Conservation (phyloP, 2,329 filamentous ascomycete genomes). For the Clarireedia monteithiana region DNA sequence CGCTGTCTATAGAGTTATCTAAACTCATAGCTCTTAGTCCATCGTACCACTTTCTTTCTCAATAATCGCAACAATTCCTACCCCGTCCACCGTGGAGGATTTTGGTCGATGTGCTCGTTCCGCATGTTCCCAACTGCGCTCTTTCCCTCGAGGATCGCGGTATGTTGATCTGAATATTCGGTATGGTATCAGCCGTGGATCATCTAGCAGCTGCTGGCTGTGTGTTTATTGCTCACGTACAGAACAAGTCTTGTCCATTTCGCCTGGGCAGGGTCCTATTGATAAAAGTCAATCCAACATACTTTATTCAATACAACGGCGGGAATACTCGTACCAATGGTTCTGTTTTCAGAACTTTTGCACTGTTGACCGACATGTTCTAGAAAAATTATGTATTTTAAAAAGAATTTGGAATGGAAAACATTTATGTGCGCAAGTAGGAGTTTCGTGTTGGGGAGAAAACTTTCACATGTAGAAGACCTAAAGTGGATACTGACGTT, state of each 20-base stretch:
- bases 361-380: conserved; percentile 1
- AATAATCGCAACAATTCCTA: conserved; percentile 65
- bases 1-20: not conserved
- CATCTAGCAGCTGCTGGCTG: not conserved
- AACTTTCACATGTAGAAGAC: conserved; percentile 1
- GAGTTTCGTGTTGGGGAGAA: not conserved
- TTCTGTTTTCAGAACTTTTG: conserved; percentile 5
- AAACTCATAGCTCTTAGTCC: not conserved
- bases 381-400: not conserved
- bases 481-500: conserved; percentile 3
- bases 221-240: conserved; percentile 31
- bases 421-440: not conserved
- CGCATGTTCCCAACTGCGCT: conserved; percentile 63
- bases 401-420: not conserved
- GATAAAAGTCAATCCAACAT: not conserved
- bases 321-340: not conserved
- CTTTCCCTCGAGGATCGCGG: conserved; percentile 49
- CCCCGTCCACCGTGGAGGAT: conserved; percentile 57
- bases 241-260: conserved; percentile 53
- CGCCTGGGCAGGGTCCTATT: conserved; percentile 36
- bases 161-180: conserved; percentile 47
- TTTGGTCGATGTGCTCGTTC: conserved; percentile 61
- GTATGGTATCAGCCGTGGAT: not conserved
- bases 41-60: conserved; percentile 40
- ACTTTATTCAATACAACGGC: not conserved